phyloP scores from a whole-genome alignment of 139 green algal genomes.

The Closterium sp. region DNA sequence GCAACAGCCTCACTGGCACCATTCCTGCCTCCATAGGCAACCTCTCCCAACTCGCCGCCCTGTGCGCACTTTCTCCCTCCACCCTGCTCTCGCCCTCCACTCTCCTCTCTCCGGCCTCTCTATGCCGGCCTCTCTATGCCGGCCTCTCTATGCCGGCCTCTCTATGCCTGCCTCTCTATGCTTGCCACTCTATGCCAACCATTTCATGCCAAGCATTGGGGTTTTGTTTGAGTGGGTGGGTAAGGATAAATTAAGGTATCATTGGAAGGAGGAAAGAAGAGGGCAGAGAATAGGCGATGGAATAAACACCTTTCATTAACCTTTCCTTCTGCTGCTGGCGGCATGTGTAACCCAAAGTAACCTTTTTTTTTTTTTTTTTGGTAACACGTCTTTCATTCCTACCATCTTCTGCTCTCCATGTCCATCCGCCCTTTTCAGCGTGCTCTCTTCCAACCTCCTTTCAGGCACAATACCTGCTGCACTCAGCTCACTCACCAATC shows the following conservation, averaged over 20 bases:
- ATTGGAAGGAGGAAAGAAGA: background rate
- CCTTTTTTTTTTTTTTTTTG: background rate
- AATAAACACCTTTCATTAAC: background rate
- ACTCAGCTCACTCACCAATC: background rate
- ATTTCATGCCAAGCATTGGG: background rate
- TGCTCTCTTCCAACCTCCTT: background rate
- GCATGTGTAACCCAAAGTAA: background rate
- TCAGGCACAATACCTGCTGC: background rate
- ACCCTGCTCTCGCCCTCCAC: background rate
- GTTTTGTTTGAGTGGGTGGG: background rate
- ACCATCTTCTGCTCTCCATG: background rate
- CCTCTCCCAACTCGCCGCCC: background rate
- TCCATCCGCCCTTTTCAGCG: background rate
- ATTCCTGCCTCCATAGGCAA: background rate
- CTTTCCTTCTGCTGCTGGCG: background rate
- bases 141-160: background rate
- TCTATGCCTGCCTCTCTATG: background rate
- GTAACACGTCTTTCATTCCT: background rate
- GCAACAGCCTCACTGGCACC: background rate
- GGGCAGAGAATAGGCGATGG: background rate
- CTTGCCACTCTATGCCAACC: no score
- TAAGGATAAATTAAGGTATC: background rate
- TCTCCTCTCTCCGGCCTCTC: background rate
- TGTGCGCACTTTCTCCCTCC: background rate
- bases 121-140: background rate